Base-by-base conservation (phyloP, 805 yeast genomes). In the Torulaspora maleeae region DNA sequence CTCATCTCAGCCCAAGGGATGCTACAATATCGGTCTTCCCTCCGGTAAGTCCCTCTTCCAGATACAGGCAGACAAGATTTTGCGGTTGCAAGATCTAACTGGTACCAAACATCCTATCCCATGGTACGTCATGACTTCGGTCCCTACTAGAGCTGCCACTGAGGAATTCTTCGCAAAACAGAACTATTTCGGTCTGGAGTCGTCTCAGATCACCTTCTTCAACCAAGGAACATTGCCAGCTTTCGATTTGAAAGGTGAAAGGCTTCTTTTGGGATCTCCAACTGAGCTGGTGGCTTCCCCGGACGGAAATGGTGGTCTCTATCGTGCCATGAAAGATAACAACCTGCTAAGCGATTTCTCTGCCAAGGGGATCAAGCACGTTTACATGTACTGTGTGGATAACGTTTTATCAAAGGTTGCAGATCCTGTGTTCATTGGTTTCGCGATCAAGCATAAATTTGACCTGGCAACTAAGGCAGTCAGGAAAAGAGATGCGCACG, bases 331-430 rank as follows among this genome's bases (percentile, higher is more conserved):
- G 32, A 68, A 70, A 55, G 76, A 76, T 35, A 77, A 82, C 53
- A 76, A 78, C 2, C 70, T 90, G 15, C 59, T 93, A 27, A 76
- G 77, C 5, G 96, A 91, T 63, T 78, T 93, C 62, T 59, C 68
- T 24, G 48, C 55, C 6, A 80, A 80, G 45, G 89, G 88, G 5
- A 79, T 91, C 52, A 79, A 86, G 65, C 98, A 93, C 63, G 75
- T 93, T 50, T 97, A 93, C 68, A 87, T 90, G 86, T 93, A 89
- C 70, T 91, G 98, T 69, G 98, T 93, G 39, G 99, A 93, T 68
- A 93, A 93, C 67, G 83, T 86, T 25, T 73, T 93, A 40, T 97
- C 90, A 28, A 83, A 82, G 64, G 87, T 91, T 43, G 97, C 96
- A 2, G 99, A 93, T 63, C 99, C 99, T 2, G 73, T 80, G 1